Base-by-base conservation (phyloP, 192 early-diverging fungal species). In the Backusella morwellensis region DNA sequence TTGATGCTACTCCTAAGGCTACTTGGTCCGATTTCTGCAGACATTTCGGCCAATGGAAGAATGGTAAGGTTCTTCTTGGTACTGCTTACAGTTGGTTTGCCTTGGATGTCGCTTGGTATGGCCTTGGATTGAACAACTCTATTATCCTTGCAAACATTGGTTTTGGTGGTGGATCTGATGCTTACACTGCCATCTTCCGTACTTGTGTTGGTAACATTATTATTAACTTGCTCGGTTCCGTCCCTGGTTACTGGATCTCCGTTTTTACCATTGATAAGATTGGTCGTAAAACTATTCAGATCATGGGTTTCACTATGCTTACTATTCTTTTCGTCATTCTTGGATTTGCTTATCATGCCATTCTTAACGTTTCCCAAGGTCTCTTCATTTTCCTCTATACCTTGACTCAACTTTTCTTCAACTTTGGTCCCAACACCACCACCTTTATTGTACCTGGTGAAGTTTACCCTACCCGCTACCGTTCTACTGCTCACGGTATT, bases 181-280 rank as follows among this genome's bases (percentile, higher is more conserved):
- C 81, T 21, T 79, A 83, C 80, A 91, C 87, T 54, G 84, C 95
- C 26, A 83, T 96, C 77, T 83, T 71, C 78, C 91, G 91, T 82
- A 90, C 86, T 34, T 88, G 95, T 32, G 85, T 97, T 75, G 98
- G 98, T 75, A 97, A 93, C 88, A 89, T 97, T 78, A 97, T 97
- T 79, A 92, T 99, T 81, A 93, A 94, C 54, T 73, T 94, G 17
- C 85, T 94, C 19, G 95, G 95, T 56, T 91, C 91, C 35, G 89
- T 99, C 8, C 98, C 98, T 40, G 98, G 98, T 54, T 99, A 98
- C 92, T 97, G 94, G 95, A 87, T 99, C 81, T 86, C 94, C 4
- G 96, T 99, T 76, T 93, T 93, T 73, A 84, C 91, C 23, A 93
- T 99, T 42, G 98, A 99, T 73, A 83, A 82, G 73, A 77, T 94